Evolutionary conservation across 345 rosid species (phyloP).

Genomic region (Mercurialis annua): DNA sequence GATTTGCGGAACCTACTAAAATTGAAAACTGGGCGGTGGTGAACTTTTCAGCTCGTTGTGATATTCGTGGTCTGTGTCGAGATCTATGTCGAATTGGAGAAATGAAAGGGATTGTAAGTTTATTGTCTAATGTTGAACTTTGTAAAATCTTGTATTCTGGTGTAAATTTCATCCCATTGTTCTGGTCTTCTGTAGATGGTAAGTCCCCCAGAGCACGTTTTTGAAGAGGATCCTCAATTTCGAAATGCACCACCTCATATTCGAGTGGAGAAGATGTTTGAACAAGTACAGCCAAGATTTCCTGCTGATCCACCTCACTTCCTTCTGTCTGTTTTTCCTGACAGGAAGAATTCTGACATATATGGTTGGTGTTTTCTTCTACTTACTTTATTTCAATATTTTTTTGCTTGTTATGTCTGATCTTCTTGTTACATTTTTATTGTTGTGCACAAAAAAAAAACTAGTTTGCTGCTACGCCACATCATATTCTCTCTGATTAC

Average conservation of each 20-base stretch:
- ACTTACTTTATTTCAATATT: background rate
- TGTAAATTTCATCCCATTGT: background rate
- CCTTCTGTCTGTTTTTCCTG: slow-evolving; percentile 25
- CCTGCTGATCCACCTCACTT: slow-evolving; percentile 20
- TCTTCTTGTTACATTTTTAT: slow-evolving; percentile 2
- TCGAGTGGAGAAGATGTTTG: slow-evolving; percentile 31
- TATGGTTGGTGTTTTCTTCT: slow-evolving; percentile 19
- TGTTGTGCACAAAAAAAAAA: background rate
- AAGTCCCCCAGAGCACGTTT: slow-evolving; percentile 12
- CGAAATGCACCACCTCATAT: slow-evolving; percentile 21
- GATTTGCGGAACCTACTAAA: slow-evolving; percentile 17
- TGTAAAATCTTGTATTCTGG: background rate
- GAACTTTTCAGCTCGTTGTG: slow-evolving; percentile 29
- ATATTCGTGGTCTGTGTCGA: slow-evolving; percentile 11
- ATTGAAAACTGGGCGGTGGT: slow-evolving; percentile 32
- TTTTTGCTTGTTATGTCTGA: background rate
- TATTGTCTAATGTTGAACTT: background rate
- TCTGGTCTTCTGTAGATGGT: slow-evolving; percentile 8
- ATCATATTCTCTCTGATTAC: background rate
- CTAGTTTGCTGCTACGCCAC: background rate
- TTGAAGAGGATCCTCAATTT: slow-evolving; percentile 22
- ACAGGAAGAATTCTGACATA: slow-evolving; percentile 24
- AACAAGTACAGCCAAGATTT: slow-evolving; percentile 15
- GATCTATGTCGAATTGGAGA: slow-evolving; percentile 22
- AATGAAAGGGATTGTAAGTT: slow-evolving; percentile 38